Conservation (phyloP, 129 eudicot genomes). For the Pulicaria dysenterica region DNA sequence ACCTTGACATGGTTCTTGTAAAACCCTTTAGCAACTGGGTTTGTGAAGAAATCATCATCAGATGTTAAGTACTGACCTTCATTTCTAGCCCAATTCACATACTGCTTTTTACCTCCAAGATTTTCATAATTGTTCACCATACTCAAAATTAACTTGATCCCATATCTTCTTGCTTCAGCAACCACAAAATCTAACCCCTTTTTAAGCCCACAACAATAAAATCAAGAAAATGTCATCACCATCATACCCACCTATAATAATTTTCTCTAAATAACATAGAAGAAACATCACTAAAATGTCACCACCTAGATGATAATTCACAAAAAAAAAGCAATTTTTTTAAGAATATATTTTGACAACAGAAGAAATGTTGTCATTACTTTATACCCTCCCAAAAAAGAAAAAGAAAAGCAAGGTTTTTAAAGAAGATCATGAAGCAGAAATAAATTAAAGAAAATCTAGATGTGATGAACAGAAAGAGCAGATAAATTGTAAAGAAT, state of each 20-base stretch:
- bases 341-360: neutral
- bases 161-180: conserved; percentile 93
- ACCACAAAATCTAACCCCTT: conserved; percentile 97
- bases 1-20: conserved; percentile 92
- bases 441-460: neutral
- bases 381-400: neutral
- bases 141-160: conserved; percentile 80
- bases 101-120: conserved; percentile 94
- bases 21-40: conserved; percentile 71
- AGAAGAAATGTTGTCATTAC: neutral
- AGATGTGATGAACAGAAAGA: neutral
- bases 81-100: conserved; percentile 94
- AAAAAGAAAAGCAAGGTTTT: neutral
- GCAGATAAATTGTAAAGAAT: neutral
- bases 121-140: conserved; percentile 85
- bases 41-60: conserved; percentile 89
- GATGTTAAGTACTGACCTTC: conserved; percentile 77
- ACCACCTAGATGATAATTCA: neutral
- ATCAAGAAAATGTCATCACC: conserved; percentile 25
- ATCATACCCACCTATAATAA: conserved; percentile 27
- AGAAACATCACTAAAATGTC: neutral
- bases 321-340: neutral
- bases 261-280: neutral
- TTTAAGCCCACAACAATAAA: conserved; percentile 27
- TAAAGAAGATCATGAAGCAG: neutral